Percentiles rank a stretch among this genome's conserved stretches.
phyloP scores from a whole-genome alignment of 805 yeast species.

The Pichia pseudocactophila region DNA sequence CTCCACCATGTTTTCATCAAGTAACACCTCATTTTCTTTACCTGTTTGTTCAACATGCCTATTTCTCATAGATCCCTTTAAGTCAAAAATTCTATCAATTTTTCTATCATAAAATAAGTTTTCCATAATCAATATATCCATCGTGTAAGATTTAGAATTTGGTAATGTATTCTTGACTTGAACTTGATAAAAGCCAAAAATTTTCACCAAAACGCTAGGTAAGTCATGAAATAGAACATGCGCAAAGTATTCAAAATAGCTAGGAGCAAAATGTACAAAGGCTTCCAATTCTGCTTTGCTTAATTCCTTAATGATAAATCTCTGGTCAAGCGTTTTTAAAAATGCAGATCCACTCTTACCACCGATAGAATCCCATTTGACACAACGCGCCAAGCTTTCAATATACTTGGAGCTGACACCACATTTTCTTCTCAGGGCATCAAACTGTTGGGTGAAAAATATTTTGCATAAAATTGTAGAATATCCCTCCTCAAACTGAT shows the following conservation, averaged over 20 bases:
- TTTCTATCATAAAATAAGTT: slow-evolving; percentile 80
- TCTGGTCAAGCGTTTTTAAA: slow-evolving; percentile 81
- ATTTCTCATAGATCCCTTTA: slow-evolving; percentile 97
- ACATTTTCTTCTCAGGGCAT: slow-evolving; percentile 82
- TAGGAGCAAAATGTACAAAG: slow-evolving; percentile 91
- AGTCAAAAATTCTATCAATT: slow-evolving; percentile 81
- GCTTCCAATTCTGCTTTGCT: slow-evolving; percentile 86
- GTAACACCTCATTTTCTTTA: slow-evolving; percentile 81
- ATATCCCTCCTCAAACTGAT: slow-evolving; percentile 81
- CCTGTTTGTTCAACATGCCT: slow-evolving; percentile 97
- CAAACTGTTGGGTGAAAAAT: slow-evolving; percentile 93
- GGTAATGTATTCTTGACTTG: slow-evolving; percentile 73
- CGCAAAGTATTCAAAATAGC: slow-evolving; percentile 91
- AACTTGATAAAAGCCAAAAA: slow-evolving; percentile 92
- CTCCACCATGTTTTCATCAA: slow-evolving; percentile 98
- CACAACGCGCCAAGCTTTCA: slow-evolving; percentile 86
- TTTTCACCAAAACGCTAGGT: slow-evolving; percentile 89
- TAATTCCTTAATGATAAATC: slow-evolving; percentile 83
- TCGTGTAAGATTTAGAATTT: slow-evolving; percentile 60
- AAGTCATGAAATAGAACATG: slow-evolving; percentile 91
- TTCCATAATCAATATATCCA: slow-evolving; percentile 94
- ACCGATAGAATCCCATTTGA: slow-evolving; percentile 92
- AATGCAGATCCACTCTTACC: slow-evolving; percentile 96
- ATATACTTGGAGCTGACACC: slow-evolving; percentile 67
- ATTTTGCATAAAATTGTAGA: slow-evolving; percentile 86